phyloP scores from a whole-genome alignment of 176 grass and related monocot genomes.

The Eragrostis curvula region DNA sequence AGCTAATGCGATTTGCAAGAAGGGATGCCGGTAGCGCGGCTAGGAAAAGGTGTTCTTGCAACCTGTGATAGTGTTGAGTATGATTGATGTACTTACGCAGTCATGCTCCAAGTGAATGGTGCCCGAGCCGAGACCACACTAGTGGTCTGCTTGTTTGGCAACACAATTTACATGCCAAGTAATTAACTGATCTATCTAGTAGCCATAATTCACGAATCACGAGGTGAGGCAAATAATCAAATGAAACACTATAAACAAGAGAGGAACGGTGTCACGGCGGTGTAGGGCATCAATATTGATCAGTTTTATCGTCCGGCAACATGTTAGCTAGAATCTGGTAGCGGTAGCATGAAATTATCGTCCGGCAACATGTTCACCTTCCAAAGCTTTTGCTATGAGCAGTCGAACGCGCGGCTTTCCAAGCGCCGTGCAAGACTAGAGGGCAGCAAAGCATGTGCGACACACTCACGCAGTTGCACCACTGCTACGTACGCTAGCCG shows the following conservation, averaged over 20 bases:
- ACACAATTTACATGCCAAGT: too few relatives aligned
- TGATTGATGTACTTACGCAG: conserved; percentile 3
- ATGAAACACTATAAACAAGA: too few relatives aligned
- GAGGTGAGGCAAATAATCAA: too few relatives aligned
- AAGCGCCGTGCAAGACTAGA: background rate
- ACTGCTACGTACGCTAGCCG: background rate
- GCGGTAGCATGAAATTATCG: conserved; percentile 41
- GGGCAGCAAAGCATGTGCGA: conserved; percentile 24
- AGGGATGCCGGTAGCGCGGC: conserved; percentile 49
- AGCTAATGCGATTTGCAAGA: background rate
- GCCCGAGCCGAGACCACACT: background rate
- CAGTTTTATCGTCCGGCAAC: background rate
- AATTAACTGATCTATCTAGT: too few relatives aligned
- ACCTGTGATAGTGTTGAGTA: conserved; percentile 1
- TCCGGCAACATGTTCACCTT: conserved; percentile 13
- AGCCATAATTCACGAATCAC: background rate
- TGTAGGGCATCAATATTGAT: background rate
- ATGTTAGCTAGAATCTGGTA: background rate
- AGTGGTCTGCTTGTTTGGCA: too few relatives aligned
- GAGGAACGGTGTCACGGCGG: too few relatives aligned
- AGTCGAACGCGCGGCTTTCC: conserved; percentile 31
- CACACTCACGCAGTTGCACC: background rate
- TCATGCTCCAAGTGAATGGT: background rate
- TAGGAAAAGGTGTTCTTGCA: conserved; percentile 38
- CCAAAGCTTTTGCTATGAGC: conserved; percentile 12